Evolutionary conservation across 1,139 yeast genomes (phyloP), one percentile per base, ranked within the genome.

Genomic region (Nakaseomyces kungkrabaensis): DNA sequence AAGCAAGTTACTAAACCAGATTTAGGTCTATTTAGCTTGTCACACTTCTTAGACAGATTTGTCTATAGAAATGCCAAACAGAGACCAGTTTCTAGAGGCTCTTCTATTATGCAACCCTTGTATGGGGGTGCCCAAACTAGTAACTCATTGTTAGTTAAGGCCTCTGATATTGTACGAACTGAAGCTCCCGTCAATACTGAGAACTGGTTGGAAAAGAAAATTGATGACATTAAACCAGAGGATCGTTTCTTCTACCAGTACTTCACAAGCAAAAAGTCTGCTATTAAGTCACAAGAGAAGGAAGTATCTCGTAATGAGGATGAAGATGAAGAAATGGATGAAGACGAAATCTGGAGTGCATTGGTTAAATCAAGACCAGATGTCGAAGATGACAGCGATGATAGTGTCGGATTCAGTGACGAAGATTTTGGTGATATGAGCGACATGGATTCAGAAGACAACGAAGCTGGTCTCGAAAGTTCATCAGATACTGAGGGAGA

Each of bases 61-160:
- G 97, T 94, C 37, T 92, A 92, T 72, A 85, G 87, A 70, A 89
- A 89, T 65, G 89, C 97, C 48, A 88, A 87, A 70, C 85, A 81
- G 61, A 86, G 84, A 68, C 74, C 82, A 25, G 61, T 68, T 17
- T 72, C 83, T 36, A 83, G 86, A 65, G 97, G 97, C 62, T 74
- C 85, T 3, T 87, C 97, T 47, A 90, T 92, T 66, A 94, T 94
- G 97, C 98, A 92, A 73, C 97, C 98, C 47, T 74, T 94, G 56
- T 54, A 54, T 47, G 94, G 96, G 46, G 97, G 97, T 52, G 78
- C 83, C 1, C 88, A 84, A 54, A 72, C 72, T 45, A 82, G 89
- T n/a, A 88, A 86, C 7, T 72, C 82, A 1, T 72, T 86, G 52
- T 76, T 89, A 56, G 89, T 89, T 11, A 82, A 76, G 58, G 79